phyloP scores from a whole-genome alignment of 192 early-diverging fungal genomes.

The Coemansia sp. region DNA sequence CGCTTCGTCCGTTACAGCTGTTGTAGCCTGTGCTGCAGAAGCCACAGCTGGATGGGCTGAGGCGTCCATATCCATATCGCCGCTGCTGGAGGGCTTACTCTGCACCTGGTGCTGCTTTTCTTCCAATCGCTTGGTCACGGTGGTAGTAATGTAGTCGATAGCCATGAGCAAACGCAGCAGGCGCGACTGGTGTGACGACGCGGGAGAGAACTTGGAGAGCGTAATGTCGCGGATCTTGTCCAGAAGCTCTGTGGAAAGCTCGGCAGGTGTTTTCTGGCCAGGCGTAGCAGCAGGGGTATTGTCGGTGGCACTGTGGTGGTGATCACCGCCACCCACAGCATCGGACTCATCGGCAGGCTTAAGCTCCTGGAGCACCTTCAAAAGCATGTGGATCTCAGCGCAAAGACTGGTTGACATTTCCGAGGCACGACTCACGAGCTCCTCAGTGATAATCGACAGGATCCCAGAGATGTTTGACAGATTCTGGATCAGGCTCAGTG shows the following conservation, averaged over 20 bases:
- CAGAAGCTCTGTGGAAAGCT: conserved; percentile 28
- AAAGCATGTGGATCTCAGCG: conserved; percentile 68
- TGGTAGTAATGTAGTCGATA: conserved; percentile 73
- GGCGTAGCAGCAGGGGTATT: conserved; percentile 9
- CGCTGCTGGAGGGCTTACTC: background rate
- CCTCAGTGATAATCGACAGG: conserved; percentile 73
- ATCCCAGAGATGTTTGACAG: conserved; percentile 71
- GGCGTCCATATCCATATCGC: conserved; percentile 24
- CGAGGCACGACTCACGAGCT: conserved; percentile 72
- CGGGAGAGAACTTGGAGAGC: conserved; percentile 76
- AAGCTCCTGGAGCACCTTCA: conserved; percentile 54
- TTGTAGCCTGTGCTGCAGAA: background rate
- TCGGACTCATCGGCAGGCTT: conserved; percentile 2
- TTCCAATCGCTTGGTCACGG: conserved; percentile 42
- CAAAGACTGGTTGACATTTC: conserved; percentile 67
- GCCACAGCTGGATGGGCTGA: background rate
- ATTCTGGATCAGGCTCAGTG: conserved; percentile 85
- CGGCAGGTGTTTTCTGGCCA: conserved; percentile 2
- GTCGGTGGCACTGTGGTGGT: conserved; percentile 50
- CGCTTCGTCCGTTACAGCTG: background rate
- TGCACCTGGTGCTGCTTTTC: conserved; percentile 35
- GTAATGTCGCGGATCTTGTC: conserved; percentile 74
- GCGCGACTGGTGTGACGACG: conserved; percentile 89
- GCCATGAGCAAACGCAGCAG: conserved; percentile 92
- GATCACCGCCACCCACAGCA: background rate